Evolutionary conservation across 352 stramenopile species (phyloP).

Genomic region (Elongisporangium prolatum): DNA sequence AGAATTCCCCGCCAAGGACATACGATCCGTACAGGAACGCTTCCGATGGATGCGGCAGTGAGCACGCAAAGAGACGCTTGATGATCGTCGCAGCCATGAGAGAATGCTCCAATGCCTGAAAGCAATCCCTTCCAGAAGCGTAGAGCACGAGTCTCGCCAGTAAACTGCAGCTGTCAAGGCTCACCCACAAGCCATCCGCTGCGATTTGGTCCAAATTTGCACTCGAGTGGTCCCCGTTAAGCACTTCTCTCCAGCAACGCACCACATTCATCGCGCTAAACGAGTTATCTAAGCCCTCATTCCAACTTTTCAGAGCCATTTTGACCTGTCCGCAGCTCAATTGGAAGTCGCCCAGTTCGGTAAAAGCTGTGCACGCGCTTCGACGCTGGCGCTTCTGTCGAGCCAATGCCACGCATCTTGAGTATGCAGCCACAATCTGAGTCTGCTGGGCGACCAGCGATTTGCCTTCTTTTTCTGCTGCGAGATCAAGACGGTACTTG

Average conservation of each 20-base stretch:
- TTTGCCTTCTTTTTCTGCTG: constrained; percentile 11
- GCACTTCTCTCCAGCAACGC: constrained; percentile 42
- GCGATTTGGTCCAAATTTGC: constrained; percentile 25
- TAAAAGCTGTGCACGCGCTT: constrained; percentile 49
- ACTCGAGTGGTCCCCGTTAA: constrained; percentile 5
- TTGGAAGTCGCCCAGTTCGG: constrained; percentile 73
- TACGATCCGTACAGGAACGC: constrained; percentile 62
- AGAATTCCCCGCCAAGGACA: constrained; percentile 41
- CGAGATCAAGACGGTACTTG: constrained; percentile 23
- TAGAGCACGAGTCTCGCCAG: constrained; percentile 59
- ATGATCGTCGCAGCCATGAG: constrained; percentile 61
- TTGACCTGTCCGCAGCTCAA: constrained; percentile 35
- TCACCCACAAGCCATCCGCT: constrained; percentile 53
- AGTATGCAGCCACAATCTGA: constrained; percentile 41
- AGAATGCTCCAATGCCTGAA: constrained; percentile 49
- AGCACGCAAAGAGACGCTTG: constrained; percentile 48
- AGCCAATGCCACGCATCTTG: constrained; percentile 42
- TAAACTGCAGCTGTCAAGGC: constrained; percentile 40
- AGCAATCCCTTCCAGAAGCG: constrained; percentile 21
- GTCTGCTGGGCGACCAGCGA: background rate
- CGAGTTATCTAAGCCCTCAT: constrained; percentile 70
- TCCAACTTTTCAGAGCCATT: constrained; percentile 56
- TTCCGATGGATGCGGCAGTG: constrained; percentile 53
- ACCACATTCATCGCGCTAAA: constrained; percentile 50
- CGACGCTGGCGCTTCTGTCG: constrained; percentile 66